Conservation (phyloP, 2,329 filamentous ascomycete genomes). For the Amylocarpus encephaloides region DNA sequence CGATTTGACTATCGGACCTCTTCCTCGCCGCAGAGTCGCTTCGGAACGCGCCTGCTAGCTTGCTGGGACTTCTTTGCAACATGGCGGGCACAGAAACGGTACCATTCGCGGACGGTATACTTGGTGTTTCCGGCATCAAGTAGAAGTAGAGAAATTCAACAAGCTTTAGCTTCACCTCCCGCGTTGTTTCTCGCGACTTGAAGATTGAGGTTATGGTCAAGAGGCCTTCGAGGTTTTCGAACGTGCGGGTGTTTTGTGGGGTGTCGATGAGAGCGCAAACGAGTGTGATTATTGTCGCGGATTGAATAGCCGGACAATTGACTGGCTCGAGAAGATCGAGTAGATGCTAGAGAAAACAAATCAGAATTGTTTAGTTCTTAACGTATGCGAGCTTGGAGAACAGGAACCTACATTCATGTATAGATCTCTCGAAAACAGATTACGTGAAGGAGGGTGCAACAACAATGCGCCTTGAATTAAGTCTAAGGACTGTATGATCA, state of each 20-base stretch:
- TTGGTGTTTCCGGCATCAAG: conserved; percentile 81
- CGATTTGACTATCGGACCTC: conserved; percentile 32
- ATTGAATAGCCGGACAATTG: conserved; percentile 89
- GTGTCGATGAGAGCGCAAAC: conserved; percentile 83
- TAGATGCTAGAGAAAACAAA: conserved; percentile 55
- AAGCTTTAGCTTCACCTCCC: conserved; percentile 91
- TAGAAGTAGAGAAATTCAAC: conserved; percentile 98
- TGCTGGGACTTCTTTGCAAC: conserved; percentile 62
- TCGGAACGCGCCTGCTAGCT: conserved; percentile 53
- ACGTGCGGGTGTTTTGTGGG: conserved; percentile 82
- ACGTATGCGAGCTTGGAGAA: background rate
- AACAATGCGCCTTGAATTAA: conserved; percentile 83
- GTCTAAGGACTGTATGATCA: conserved; percentile 83
- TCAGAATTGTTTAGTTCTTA: background rate
- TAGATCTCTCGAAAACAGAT: conserved; percentile 79
- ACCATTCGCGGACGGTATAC: conserved; percentile 44
- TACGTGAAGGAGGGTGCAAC: conserved; percentile 82
- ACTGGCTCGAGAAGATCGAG: conserved; percentile 89
- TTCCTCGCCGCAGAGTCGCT: conserved; percentile 31
- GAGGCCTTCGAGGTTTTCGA: conserved; percentile 86
- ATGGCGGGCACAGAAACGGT: conserved; percentile 44
- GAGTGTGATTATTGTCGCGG: conserved; percentile 80
- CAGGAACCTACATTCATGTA: conserved; percentile 74
- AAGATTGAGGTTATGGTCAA: conserved; percentile 89
- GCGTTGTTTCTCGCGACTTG: conserved; percentile 76